Conservation (phyloP, 345 rosid species). For the Citrus inodora region DNA sequence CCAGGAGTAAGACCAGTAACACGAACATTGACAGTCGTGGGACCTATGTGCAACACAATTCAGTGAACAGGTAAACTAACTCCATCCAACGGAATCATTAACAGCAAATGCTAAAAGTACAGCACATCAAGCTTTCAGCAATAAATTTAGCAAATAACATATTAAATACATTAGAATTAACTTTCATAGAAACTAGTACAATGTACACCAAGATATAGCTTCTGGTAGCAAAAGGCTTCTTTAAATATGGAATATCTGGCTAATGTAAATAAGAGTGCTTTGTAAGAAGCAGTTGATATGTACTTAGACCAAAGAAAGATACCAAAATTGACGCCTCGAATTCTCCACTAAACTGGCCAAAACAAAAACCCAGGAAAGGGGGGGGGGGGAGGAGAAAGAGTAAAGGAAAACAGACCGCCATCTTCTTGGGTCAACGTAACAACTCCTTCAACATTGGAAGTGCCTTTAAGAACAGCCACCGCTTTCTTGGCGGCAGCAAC, state of each 20-base stretch:
- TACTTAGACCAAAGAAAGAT: not conserved
- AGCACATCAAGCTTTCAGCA: not conserved
- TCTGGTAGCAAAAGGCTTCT: not conserved
- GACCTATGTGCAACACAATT: slow-evolving; percentile 46
- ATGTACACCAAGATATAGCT: not conserved
- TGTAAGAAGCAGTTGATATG: not conserved
- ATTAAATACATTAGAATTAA: not conserved
- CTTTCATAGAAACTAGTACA: not conserved
- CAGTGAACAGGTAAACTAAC: not conserved
- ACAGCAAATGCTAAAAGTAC: not conserved
- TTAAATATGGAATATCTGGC: not conserved
- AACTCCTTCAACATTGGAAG: slow-evolving; percentile 81
- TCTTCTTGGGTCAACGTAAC: slow-evolving; percentile 75
- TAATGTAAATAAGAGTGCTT: not conserved
- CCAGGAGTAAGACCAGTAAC: slow-evolving; percentile 88
- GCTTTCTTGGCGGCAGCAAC: slow-evolving; percentile 75
- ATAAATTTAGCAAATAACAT: not conserved
- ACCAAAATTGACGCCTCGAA: not conserved
- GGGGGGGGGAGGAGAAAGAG: not conserved
- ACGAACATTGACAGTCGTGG: slow-evolving; percentile 85
- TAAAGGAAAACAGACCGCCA: slow-evolving; percentile 36
- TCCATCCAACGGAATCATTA: not conserved
- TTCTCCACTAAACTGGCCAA: slow-evolving; percentile 1
- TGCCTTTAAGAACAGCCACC: slow-evolving; percentile 87
- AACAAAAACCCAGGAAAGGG: not conserved